Conservation (phyloP, 2,329 filamentous ascomycete genomes). For the Hymenoscyphus infarciens region DNA sequence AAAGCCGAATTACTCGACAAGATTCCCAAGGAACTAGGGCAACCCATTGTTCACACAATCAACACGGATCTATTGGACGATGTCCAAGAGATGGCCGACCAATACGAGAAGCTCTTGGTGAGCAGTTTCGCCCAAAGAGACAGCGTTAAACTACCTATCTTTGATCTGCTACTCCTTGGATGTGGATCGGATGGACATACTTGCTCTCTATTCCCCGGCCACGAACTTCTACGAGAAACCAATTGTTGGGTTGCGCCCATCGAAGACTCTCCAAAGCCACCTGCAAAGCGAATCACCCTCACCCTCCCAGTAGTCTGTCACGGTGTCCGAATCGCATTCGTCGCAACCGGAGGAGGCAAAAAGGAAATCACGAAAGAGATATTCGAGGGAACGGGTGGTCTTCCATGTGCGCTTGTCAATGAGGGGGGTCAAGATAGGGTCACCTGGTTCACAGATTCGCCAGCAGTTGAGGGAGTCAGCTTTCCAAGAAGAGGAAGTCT, state of each 20-base stretch:
- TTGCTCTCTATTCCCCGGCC: constrained; percentile 91
- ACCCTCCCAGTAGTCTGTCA: constrained; percentile 88
- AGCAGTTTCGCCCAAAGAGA: constrained; percentile 84
- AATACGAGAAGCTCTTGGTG: constrained; percentile 88
- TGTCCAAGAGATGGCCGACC: constrained; percentile 85
- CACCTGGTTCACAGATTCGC: constrained; percentile 90
- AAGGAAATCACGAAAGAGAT: constrained; percentile 90
- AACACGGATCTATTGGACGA: constrained; percentile 65
- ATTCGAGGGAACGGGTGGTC: constrained; percentile 69
- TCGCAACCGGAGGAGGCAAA: constrained; percentile 86
- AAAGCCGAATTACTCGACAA: constrained; percentile 87
- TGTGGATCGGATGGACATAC: constrained; percentile 97
- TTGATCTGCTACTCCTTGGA: constrained; percentile 89
- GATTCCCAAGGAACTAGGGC: constrained; percentile 63
- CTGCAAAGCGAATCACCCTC: constrained; percentile 83
- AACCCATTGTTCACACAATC: constrained; percentile 75
- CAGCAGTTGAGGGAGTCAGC: constrained; percentile 79
- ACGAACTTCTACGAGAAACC: constrained; percentile 79
- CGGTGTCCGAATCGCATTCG: constrained; percentile 81
- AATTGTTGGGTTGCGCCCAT: constrained; percentile 92
- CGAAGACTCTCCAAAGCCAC: constrained; percentile 91
- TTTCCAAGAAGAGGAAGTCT: constrained; percentile 73
- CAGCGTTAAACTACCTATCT: constrained; percentile 90
- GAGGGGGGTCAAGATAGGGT: constrained; percentile 77
- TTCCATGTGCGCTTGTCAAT: constrained; percentile 89